phyloP scores from a whole-genome alignment of 2,329 filamentous ascomycete species.

The Curvularia eragrostidis region DNA sequence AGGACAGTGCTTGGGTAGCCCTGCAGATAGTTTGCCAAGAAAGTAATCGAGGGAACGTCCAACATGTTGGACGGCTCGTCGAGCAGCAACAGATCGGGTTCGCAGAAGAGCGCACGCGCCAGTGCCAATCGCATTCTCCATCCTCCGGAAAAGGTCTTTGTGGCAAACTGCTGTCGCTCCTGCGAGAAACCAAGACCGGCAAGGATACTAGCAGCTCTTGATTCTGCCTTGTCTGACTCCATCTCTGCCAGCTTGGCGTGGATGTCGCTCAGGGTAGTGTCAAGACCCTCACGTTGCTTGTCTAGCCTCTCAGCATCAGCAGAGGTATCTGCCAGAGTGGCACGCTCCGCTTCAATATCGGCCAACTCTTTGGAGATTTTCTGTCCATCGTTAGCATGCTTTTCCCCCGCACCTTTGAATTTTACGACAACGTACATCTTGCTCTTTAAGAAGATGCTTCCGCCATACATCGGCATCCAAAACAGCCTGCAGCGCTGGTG shows the following conservation, averaged over 20 bases:
- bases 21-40: conserved; percentile 94
- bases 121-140: conserved; percentile 98
- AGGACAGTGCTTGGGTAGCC: conserved; percentile 92
- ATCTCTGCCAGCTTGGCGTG: conserved; percentile 94
- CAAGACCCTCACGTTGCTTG: conserved; percentile 84
- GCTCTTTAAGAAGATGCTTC: conserved; percentile 89
- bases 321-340: conserved; percentile 87
- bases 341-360: conserved; percentile 77
- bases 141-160: conserved; percentile 98
- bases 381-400: conserved; percentile 39
- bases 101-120: conserved; percentile 94
- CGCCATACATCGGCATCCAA: conserved; percentile 98
- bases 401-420: background rate
- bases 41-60: conserved; percentile 99
- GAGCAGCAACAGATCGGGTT: conserved; percentile 92
- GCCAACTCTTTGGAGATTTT: conserved; percentile 80
- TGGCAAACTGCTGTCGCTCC: conserved; percentile 89
- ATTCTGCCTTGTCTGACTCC: conserved; percentile 98
- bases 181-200: conserved; percentile 96
- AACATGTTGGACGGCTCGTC: conserved; percentile 99
- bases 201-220: conserved; percentile 91
- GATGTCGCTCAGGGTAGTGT: conserved; percentile 88
- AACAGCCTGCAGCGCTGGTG: conserved; percentile 90
- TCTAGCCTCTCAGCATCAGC: conserved; percentile 86
- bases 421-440: conserved; percentile 69